Base-by-base conservation (phyloP, 148 eudicot species). In the Amaranthus cruentus region DNA sequence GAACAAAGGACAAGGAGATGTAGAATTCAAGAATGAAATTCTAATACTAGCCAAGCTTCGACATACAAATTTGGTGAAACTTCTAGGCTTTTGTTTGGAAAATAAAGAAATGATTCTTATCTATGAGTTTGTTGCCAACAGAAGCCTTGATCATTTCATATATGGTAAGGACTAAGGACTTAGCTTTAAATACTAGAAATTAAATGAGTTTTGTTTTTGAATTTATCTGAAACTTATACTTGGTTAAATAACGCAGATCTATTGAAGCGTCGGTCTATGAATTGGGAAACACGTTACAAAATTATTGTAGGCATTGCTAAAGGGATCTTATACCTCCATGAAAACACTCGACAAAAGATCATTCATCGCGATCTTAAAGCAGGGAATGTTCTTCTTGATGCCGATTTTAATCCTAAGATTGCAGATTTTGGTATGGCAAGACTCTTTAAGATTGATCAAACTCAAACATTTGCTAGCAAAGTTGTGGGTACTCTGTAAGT, bases 391-490 rank as follows among this genome's bases (percentile, higher is more conserved):
- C 56, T 83, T 13, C 49, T 83, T 15, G 83, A 77, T 5, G 71
- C 18, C 2, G 47, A 72, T 9, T 74, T 83, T 62, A 68, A 75
- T 50, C 84, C 86, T 4, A 83, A 83, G 74, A 83, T 83, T 38
- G 73, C 84, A 9, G 84, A 83, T 63, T 83, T 83, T 74, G 81
- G 85, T 28, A 42, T 62, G 81, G 84, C 86, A 46, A 75, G 76
- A 55, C 18, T 77, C 51, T 77, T 83, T 62, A 54, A 44, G 6
- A 13, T 28, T 5, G 80, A 74, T 15, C 69, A 77, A 21, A 68
- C 76, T 47, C 69, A 75, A 68, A 75, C 75, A 11, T 46, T n/a
- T 3, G 76, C 86, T 28, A 75, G 61, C 28, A 74, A 56, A 72
- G 58, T 83, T 12, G 81, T 64, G 2, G 80, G 82, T 28, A 80